Evolutionary conservation across 768 basidiomycete genomes (phyloP), one percentile per base, ranked within the genome.

Genomic region (Pleurotus cornucopiae): DNA sequence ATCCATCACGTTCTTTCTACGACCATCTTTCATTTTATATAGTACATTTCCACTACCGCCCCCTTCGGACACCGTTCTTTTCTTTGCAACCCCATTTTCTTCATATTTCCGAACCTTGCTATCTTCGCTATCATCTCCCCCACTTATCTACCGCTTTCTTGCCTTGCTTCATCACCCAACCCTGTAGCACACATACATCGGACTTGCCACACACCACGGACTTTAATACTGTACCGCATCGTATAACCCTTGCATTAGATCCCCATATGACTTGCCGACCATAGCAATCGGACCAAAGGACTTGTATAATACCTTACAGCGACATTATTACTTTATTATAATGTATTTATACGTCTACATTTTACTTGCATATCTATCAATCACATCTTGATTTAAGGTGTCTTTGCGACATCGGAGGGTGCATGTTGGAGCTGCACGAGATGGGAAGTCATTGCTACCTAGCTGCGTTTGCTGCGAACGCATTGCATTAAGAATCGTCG

Each of bases 271-370:
- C 41, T 44, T 14, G n/a, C 6, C 16, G n/a, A 44, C 41, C n/a
- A n/a, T 16, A 16, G n/a, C n/a, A 11, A 44, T 44, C 5, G 41
- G 41, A 44, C 41, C 20, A 44, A 16, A 21, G 41, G 20, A n/a
- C 20, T 44, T 44, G 41, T 47, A 47, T 16, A 18, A 25, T 47
- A 47, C 9, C 39, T 40, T 18, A 20, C 51, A 53, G 39, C 51
- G 41, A 20, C 51, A 40, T 20, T 40, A 53, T 21, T 53, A 53
- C 23, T 53, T 53, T 53, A 53, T 53, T 53, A 53, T 53, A 53
- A 41, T 53, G 51, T 53, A 53, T 53, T 53, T 53, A 53, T 53
- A 53, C 25, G 41, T 53, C 20, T 47, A 34, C 30, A 11, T 9
- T 34, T 34, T 11, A 34, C 30, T 34, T 34, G 30, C 30, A 34